Evolutionary conservation across 106 monocot species (phyloP).

Genomic region (Platanthera zijinensis): DNA sequence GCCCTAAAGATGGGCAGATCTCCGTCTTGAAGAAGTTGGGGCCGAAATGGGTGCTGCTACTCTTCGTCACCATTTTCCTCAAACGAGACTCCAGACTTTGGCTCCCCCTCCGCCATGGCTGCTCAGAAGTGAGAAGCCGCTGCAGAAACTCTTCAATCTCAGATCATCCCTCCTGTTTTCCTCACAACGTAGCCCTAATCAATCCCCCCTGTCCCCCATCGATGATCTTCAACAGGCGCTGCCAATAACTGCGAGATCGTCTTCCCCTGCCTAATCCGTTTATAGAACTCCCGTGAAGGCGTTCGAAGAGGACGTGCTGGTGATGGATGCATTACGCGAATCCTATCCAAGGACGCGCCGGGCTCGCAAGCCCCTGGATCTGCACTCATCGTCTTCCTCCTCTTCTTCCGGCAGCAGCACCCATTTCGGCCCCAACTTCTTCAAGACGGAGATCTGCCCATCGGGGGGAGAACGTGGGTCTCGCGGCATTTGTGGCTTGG

Average conservation of each 20-base stretch:
- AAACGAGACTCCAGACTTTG: conserved; percentile 2
- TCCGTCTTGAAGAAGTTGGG: no score
- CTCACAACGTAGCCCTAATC: background rate
- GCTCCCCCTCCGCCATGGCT: background rate
- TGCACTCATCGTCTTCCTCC: background rate
- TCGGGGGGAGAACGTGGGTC: conserved; percentile 1
- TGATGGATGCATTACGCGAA: background rate
- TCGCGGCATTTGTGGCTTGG: no score
- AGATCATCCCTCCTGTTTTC: background rate
- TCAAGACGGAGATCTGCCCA: no score
- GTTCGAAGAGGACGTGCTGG: conserved; percentile 5
- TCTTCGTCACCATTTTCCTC: conserved; percentile 1
- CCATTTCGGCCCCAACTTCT: no score
- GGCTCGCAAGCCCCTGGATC: background rate
- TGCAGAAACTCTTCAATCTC: conserved; percentile 4
- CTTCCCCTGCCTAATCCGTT: background rate
- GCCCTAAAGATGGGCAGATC: no score
- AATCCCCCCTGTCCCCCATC: background rate
- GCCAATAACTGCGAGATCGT: background rate
- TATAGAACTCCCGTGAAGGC: conserved; percentile 3
- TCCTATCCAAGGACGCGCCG: background rate
- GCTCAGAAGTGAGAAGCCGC: background rate
- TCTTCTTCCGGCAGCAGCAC: no score
- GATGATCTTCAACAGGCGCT: background rate
- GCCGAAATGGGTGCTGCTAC: no score